Evolutionary conservation across 2,329 filamentous ascomycete species (phyloP), one percentile per base, ranked within the genome.

Genomic region (Aspergillus sp.): DNA sequence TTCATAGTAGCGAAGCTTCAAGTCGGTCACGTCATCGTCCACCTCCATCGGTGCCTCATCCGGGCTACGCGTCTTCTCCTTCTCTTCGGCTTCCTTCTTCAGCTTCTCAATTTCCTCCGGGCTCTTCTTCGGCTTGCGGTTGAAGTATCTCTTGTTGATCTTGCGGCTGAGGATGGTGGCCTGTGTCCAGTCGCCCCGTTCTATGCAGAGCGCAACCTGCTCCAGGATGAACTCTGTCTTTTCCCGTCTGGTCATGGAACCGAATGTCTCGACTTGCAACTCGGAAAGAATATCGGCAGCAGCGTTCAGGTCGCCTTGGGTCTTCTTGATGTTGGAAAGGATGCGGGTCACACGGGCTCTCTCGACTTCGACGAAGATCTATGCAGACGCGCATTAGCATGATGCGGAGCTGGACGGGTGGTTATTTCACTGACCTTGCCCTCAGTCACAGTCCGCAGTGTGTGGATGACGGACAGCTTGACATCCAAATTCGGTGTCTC

Each of bases 331-430:
- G 78, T 97, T 88, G 55, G 95, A 98, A 12, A 99, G 85, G 67
- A 97, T 96, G 75, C 90, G 92, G 70, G 95, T 99, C 62, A 99
- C 89, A 68, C 95, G 91, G 66, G 95, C 95, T 68, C 95, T 89
- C 84, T 99, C 95, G 56, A 99, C 95, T 82, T 99, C 95, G 70
- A 99, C 94, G 72, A 99, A 99, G 76, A 99, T 99, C 90, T 89
- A 67, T 39, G 55, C 51, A 47, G 10, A 25, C 13, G 39, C 25
- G 28, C 39, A 23, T 55, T 9, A 55, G 53, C 25, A 25, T 9
- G 25, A 41, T 45, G n/a, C 43, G 13, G 53, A 32, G 10, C 17
- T 15, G 25, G 17, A 15, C 17, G 10, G 17, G 25, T 45, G n/a
- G n/a, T 19, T 13, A 30, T 41, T n/a, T 36, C 63, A 63, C 81